Base-by-base conservation (phyloP, 768 basidiomycete genomes). In the Rhodotorula kratochvilovae region DNA sequence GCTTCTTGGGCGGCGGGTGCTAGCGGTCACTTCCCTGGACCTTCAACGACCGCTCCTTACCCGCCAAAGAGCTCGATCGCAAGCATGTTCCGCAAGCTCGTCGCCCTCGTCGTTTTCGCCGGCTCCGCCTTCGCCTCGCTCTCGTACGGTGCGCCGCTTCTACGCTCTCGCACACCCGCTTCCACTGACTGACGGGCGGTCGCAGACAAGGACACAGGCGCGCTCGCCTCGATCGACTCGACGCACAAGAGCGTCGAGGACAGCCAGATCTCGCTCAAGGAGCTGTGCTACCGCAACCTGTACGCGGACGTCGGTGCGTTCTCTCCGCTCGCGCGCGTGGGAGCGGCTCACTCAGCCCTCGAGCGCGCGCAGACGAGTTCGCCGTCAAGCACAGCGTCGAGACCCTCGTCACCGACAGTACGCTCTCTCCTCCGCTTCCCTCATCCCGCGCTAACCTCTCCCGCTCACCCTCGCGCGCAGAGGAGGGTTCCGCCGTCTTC, bases 341-440 rank as follows among this genome's bases (percentile, higher is more conserved):
- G 13, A 21, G 31, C 11, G 27, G 13, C n/a, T n/a, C 50, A 4
- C 50, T 23, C 27, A 23, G 31, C n/a, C 23, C 29, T 35, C 27
- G 8, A 6, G 39, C 39, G 39, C 8, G 6, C 8, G 36, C 61
- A 63, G 48, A 36, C 23, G 42, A 36, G 53, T 63, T 54, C 53
- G 39, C 43, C n/a, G 27, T 43, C 19, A 36, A 63, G 62, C 17
- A 42, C 12, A 51, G 29, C n/a, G 43, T 43, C 21, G 62, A 63
- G 62, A 29, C 54, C 39, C 12, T 39, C 51, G 27, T 55, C 51
- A 5, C 29, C n/a, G 62, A 63, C 53, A 39, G 62, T 63, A 16
- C 39, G 19, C 60, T 25, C 33, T 35, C 36, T 27, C 56, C 13
- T n/a, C 2, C 19, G 2, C 17, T 7, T 13, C 17, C 48, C 27